Percentiles rank a stretch among this genome's conserved stretches.
Conservation (phyloP, 2,329 filamentous ascomycete species). For the Fusarium sp. region DNA sequence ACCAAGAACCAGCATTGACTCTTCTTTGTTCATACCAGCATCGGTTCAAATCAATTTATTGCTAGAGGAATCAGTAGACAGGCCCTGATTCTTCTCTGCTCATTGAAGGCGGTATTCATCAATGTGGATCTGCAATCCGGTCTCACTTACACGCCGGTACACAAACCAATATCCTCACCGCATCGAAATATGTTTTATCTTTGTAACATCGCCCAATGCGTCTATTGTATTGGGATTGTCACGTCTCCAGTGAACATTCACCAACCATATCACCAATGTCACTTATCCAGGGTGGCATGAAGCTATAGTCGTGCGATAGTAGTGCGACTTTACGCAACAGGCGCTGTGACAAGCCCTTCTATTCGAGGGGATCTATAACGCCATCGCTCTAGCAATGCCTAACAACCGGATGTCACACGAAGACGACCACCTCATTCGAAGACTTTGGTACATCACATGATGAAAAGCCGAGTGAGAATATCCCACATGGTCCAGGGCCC, state of each 20-base stretch:
- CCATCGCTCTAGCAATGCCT: slow-evolving; percentile 14
- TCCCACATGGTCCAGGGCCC: slow-evolving; percentile 32
- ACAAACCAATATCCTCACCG: slow-evolving; percentile 15
- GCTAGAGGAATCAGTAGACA: neutral
- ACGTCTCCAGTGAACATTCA: slow-evolving; percentile 19
- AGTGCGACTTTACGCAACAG: slow-evolving; percentile 35
- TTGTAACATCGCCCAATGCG: slow-evolving; percentile 1
- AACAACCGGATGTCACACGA: slow-evolving; percentile 32
- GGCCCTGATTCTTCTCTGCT: neutral
- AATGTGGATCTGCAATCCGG: neutral
- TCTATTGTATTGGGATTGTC: slow-evolving; percentile 31
- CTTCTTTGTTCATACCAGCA: neutral
- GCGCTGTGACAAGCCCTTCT: slow-evolving; percentile 29
- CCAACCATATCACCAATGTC: slow-evolving; percentile 38
- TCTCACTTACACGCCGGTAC: neutral
- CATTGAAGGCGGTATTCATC: neutral
- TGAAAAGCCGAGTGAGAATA: slow-evolving; percentile 14
- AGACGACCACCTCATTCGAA: slow-evolving; percentile 35
- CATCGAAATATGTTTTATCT: slow-evolving; percentile 18
- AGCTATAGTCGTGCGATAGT: slow-evolving; percentile 38
- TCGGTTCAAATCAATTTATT: neutral
- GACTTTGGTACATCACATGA: slow-evolving; percentile 38
- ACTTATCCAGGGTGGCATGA: slow-evolving; percentile 25
- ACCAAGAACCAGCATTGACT: too few species aligned
- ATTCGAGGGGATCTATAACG: slow-evolving; percentile 27